Base-by-base conservation (phyloP, 2,329 filamentous ascomycete species). In the Venturia oleaginea region DNA sequence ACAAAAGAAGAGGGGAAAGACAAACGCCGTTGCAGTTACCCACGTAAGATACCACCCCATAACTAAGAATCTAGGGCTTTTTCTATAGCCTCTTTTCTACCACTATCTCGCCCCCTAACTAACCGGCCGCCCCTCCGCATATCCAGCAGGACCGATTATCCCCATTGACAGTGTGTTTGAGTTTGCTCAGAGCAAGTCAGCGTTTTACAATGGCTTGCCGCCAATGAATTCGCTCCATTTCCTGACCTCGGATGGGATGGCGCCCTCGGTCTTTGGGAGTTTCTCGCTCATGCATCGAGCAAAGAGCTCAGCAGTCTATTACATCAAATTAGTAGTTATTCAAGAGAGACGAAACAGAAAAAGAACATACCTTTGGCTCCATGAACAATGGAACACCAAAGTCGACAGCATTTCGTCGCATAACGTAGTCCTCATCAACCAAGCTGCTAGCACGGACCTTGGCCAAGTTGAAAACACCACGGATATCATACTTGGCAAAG, bases 301-400 rank as follows among this genome's bases (percentile, higher is more conserved):
- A 73, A 97, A 97, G 71, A 97, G 89, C 68, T 94, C 87, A 66
- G 94, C 93, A 70, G 94, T 99, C 92, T 97, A 61, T 37, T 8
- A 55, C 27, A 43, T 43, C 10, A 27, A 30, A 48, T 24, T 59
- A 22, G 42, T n/a, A 34, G 13, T 22, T 11, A 34, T 42, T 37
- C 13, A 11, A 4, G 5, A 32, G 7, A 32, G 4, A 57, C 4
- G 6, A n/a, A 40, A 3, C 11, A 38, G 19, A 15, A 42, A 37
- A 38, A 61, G 64, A 69, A 76, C 85, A 80, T 81, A 95, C 92
- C 88, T 94, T 93, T 64, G 92, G 91, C 81, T 97, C 93, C 92
- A 97, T 97, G 78, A 99, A 97, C 65, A 99, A 82, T 60, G 94
- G 94, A 38, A 97, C 92, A 70, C 93, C 93, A 76, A 99, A 99